Base-by-base conservation (phyloP, 257 asterid species). In the Solanum dulcamara region DNA sequence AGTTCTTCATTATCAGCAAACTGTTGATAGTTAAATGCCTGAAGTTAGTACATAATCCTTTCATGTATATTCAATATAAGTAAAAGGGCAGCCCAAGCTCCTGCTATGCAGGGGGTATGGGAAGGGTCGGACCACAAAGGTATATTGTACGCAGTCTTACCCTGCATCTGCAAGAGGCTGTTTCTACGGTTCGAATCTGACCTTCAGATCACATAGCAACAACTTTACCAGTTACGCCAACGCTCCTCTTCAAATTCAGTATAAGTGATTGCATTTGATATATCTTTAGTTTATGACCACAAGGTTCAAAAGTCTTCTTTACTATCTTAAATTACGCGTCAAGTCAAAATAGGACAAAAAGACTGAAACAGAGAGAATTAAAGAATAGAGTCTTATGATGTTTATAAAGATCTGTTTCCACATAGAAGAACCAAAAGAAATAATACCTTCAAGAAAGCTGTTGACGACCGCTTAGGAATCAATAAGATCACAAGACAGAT, bases 1-100 rank as follows among this genome's bases (percentile, higher is more conserved):
- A 94, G 95, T 89, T 93, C 97, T 87, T 93, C 94, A 38, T 90
- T 89, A 87, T 94, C 98, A 33, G 96, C 97, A 88, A 93, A 91
- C 98, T 94, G 93, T 44, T 59, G 64, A 83, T 55, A 86, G 84
- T 84, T 88, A 53, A 88, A 67, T 38, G 85, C 67, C 17, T 86
- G 62, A 83, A 60, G 84, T 90, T 71, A 90, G 83, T 66, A 83
- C 7, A 81, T 57, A 28, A 32, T 15, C 32, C 75, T 66, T 32
- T 66, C 42, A 57, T 38, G 46, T 32, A 66, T 14, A 32, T 66
- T 6, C 20, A 5, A 22, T 5, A 13, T 28, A 28, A 64, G 10
- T 64, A 17, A 20, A 66, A 50, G 9, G 57, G 22, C n/a, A 48
- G 22, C 22, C 22, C 57, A 50, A 15, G n/a, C 8, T 15, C 22